Base-by-base conservation (phyloP, 257 asterid species). In the Solanum ahanhuiri region DNA sequence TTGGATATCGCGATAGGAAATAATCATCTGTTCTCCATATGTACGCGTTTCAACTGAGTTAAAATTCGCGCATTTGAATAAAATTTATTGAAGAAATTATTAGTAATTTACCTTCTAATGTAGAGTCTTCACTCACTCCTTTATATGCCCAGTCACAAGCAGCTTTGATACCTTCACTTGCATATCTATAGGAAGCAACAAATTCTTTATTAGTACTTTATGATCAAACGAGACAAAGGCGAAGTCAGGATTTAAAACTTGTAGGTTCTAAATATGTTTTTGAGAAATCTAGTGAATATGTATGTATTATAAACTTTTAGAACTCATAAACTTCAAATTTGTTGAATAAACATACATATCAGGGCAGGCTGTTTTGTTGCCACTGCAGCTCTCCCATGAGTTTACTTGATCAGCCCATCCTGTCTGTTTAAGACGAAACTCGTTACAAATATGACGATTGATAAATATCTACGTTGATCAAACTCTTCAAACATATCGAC, bases 101-200 rank as follows among this genome's bases (percentile, higher is more conserved):
- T 33, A 92, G 66, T 39, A 72, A 60, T 25, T 37, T 90, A 95
- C 98, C 98, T 91, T 91, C 92, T 33, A 96, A 95, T 41, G 88
- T 90, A 3, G 99, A 93, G 81, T 72, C 93, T 83, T 94, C 92
- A 3, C 41, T 83, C 3, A 93, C 98, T 41, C 94, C 97, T 90
- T 93, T 93, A 69, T 96, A 96, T 22, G 98, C 98, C 96, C 95
- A 93, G 30, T 87, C 90, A 70, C 98, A 96, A 7, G 98, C 99
- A 86, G 98, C 98, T 90, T 92, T 92, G 43, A 95, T 95, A 60
- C 98, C 93, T 90, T 96, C 98, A 48, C 90, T 84, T 43, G 99
- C 98, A 89, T 95, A 95, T 88, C 98, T 95, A 90, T 87, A 87
- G 39, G 75, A 69, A 63, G 67, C 30, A 60, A 6, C 22, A 83